phyloP scores from a whole-genome alignment of 148 eudicot genomes.

The Oxyria digyna region DNA sequence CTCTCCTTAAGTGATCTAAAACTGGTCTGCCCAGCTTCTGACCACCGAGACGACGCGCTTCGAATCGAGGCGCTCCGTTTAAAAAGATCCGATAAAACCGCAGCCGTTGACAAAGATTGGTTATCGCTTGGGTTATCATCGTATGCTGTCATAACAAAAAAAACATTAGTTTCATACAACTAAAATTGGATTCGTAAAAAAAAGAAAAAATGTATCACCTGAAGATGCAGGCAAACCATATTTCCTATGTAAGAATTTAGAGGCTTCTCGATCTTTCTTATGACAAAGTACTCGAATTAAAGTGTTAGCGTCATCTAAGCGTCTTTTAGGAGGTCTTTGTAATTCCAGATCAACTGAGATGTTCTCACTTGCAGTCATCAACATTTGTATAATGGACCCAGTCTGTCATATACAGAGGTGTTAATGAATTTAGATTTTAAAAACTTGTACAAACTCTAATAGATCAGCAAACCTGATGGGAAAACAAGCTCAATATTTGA shows the following conservation, averaged over 20 bases:
- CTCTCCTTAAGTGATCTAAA: constrained; percentile 57
- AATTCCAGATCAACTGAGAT: constrained; percentile 33
- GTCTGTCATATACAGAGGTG: constrained; percentile 29
- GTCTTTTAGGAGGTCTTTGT: constrained; percentile 25
- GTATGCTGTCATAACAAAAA: constrained; percentile 35
- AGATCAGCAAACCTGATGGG: constrained; percentile 43
- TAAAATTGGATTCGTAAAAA: not conserved
- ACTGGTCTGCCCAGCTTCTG: constrained; percentile 50
- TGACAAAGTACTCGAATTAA: constrained; percentile 77
- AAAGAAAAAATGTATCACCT: constrained; percentile 24
- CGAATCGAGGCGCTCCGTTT: constrained; percentile 49
- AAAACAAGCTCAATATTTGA: constrained; percentile 57
- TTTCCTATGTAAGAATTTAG: constrained; percentile 55
- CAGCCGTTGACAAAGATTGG: constrained; percentile 25
- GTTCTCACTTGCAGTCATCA: constrained; percentile 67
- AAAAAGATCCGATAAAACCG: constrained; percentile 51
- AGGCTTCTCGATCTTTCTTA: constrained; percentile 79
- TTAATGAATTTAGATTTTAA: not conserved
- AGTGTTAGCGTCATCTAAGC: constrained; percentile 57
- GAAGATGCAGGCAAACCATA: constrained; percentile 82
- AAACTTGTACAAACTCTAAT: not conserved
- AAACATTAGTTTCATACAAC: not conserved
- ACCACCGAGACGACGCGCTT: constrained; percentile 52
- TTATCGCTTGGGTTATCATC: constrained; percentile 37
- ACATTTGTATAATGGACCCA: constrained; percentile 64